Evolutionary conservation across 306 rosid species (phyloP).

Genomic region (Carpinus fangiana): DNA sequence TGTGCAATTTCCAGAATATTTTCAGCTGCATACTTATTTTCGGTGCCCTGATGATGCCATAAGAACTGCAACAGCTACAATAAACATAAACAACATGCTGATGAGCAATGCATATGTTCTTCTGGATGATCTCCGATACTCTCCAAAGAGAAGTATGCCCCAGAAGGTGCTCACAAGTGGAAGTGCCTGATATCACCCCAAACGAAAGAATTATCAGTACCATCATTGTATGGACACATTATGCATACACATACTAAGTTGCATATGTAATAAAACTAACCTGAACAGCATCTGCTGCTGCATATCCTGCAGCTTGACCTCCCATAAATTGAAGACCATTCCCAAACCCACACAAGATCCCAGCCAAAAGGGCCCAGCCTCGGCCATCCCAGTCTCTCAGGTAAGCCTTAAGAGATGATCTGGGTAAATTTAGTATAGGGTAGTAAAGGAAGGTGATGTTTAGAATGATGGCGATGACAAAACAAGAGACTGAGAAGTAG

Average conservation of each 20-base stretch:
- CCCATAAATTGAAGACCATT: constrained; percentile 98
- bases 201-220: neutral
- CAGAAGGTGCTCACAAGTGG: constrained; percentile 93
- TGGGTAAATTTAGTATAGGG: constrained; percentile 72
- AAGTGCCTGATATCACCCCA: constrained; percentile 63
- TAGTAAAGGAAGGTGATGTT: constrained; percentile 73
- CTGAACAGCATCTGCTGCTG: constrained; percentile 98
- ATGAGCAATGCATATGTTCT: constrained; percentile 62
- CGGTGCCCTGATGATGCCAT: constrained; percentile 86
- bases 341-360: constrained; percentile 87
- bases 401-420: constrained; percentile 74
- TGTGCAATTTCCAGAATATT: neutral
- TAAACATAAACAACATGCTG: constrained; percentile 76
- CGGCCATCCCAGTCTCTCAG: constrained; percentile 81
- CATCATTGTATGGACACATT: constrained; percentile 1
- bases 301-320: constrained; percentile 98
- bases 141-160: constrained; percentile 79
- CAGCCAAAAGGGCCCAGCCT: constrained; percentile 92
- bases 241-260: neutral
- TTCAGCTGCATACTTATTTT: constrained; percentile 37
- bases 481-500: constrained; percentile 80
- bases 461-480: constrained; percentile 61
- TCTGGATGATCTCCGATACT: constrained; percentile 74
- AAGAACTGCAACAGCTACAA: constrained; percentile 65
- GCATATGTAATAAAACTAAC: constrained; percentile 40